Conservation (phyloP, 2,329 filamentous ascomycete species). For the Colletotrichum godetiae region DNA sequence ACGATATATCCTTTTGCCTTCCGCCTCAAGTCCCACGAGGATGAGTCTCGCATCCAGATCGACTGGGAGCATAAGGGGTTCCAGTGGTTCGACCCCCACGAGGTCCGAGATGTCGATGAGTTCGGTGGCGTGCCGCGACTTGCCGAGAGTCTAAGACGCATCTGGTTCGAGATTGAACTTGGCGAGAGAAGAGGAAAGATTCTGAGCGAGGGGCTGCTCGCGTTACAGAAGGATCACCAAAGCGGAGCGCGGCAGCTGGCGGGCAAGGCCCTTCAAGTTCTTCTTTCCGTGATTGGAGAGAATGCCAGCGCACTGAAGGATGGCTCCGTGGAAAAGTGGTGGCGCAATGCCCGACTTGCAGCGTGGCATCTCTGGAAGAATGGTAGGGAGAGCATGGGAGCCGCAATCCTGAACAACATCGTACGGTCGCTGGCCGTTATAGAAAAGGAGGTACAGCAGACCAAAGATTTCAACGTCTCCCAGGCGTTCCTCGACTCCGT, state of each 20-base stretch:
- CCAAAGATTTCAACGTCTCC: slow-evolving; percentile 36
- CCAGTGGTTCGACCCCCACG: slow-evolving; percentile 66
- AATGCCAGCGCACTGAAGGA: slow-evolving; percentile 42
- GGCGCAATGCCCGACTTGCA: slow-evolving; percentile 64
- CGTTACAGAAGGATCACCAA: slow-evolving; percentile 65
- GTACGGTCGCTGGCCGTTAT: slow-evolving; percentile 57
- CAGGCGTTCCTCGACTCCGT: slow-evolving; percentile 30
- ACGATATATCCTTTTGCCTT: slow-evolving; percentile 73
- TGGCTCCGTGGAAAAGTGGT: slow-evolving; percentile 57
- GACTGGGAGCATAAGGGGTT: slow-evolving; percentile 73
- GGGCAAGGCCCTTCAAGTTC: slow-evolving; percentile 59
- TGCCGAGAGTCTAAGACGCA: slow-evolving; percentile 66
- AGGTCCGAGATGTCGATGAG: slow-evolving; percentile 56
- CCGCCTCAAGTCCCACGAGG: slow-evolving; percentile 54
- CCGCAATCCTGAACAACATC: slow-evolving; percentile 65
- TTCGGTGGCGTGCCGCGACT: slow-evolving; percentile 68
- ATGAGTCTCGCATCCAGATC: slow-evolving; percentile 60
- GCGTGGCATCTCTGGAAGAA: slow-evolving; percentile 75
- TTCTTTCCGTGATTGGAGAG: slow-evolving; percentile 57
- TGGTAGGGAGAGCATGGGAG: slow-evolving; percentile 74
- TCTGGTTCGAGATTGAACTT: slow-evolving; percentile 68
- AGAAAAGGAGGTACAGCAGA: slow-evolving; percentile 43
- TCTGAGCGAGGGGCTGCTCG: slow-evolving; percentile 58
- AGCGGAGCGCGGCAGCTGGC: slow-evolving; percentile 71
- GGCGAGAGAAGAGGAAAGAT: slow-evolving; percentile 55